Percentiles rank a stretch among this genome's conserved stretches.
Evolutionary conservation across 1,139 yeast species (phyloP).

Genomic region (Blastobotrys buckinghamii): DNA sequence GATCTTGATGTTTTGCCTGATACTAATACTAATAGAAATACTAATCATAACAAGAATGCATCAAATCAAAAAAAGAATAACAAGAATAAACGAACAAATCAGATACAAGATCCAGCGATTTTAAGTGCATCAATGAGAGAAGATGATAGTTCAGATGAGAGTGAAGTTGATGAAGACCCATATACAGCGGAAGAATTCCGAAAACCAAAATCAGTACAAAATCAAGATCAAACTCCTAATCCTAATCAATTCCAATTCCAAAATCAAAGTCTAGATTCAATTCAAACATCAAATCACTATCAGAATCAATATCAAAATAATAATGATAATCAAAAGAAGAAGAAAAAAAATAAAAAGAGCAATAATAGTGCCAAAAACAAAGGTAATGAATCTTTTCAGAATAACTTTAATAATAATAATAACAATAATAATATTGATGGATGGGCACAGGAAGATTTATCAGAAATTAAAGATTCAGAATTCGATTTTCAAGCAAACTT

Average conservation of each 20-base stretch:
- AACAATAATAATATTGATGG: constrained; percentile 6
- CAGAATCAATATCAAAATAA: constrained; percentile 6
- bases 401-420: constrained; percentile 7
- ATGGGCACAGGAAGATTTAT: constrained; percentile 27
- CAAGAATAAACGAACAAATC: constrained; percentile 1
- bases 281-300: constrained; percentile 2
- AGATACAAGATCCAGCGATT: constrained; percentile 28
- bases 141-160: constrained; percentile 18
- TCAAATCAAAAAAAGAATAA: not conserved
- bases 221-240: not conserved
- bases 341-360: constrained; percentile 5
- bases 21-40: not conserved
- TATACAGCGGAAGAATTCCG: constrained; percentile 20
- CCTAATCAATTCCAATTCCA: not conserved
- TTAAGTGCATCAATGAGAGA: constrained; percentile 21
- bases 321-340: not conserved
- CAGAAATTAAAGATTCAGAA: constrained; percentile 44
- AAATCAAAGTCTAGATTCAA: not conserved
- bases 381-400: constrained; percentile 10
- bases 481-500: constrained; percentile 85
- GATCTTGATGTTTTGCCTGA: constrained; percentile 30
- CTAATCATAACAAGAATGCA: not conserved
- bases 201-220: not conserved
- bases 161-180: constrained; percentile 20
- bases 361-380: not conserved